Evolutionary conservation across 352 stramenopile genomes (phyloP).

Genomic region (Globisporangium alternatum): DNA sequence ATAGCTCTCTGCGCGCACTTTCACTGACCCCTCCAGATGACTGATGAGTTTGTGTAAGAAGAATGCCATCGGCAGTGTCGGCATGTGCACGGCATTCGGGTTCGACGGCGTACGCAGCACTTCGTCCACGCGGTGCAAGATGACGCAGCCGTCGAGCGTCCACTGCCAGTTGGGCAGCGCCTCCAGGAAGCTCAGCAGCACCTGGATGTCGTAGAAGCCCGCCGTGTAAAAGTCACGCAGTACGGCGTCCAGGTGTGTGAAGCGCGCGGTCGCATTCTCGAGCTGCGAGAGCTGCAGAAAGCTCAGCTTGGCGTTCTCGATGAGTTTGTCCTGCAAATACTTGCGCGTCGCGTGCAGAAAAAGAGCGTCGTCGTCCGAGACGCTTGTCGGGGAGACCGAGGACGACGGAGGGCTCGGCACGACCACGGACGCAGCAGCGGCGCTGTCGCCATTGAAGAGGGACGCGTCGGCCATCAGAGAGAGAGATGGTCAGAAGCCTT

Average conservation of each 20-base stretch:
- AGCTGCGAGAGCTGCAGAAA: slow-evolving; percentile 66
- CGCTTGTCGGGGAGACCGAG: slow-evolving; percentile 3
- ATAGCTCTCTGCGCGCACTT: slow-evolving; percentile 54
- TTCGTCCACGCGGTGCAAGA: slow-evolving; percentile 57
- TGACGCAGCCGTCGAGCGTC: slow-evolving; percentile 64
- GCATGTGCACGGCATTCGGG: slow-evolving; percentile 38
- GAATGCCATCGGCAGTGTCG: slow-evolving; percentile 58
- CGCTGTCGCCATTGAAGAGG: slow-evolving; percentile 7
- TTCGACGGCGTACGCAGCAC: slow-evolving; percentile 34
- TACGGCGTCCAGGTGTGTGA: slow-evolving; percentile 45
- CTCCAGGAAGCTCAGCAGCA: slow-evolving; percentile 71
- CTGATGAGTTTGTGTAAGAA: slow-evolving; percentile 66
- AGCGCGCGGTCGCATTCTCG: slow-evolving; percentile 25
- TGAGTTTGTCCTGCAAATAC: slow-evolving; percentile 50
- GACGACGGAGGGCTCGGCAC: slow-evolving; percentile 4
- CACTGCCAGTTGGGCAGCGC: slow-evolving; percentile 63
- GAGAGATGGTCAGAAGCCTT: not conserved
- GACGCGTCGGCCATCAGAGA: slow-evolving; percentile 7
- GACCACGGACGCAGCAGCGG: not conserved
- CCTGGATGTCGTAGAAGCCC: slow-evolving; percentile 56
- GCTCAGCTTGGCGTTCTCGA: slow-evolving; percentile 43
- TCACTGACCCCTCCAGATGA: slow-evolving; percentile 53
- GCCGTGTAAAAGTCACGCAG: slow-evolving; percentile 65
- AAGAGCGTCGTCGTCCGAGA: slow-evolving; percentile 15
- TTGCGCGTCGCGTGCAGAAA: slow-evolving; percentile 30